A percentile compares a stretch with the other conserved stretches of the same genome.
Conservation (phyloP, 2,329 filamentous ascomycete genomes). For the Ceratocystis harringtonii region DNA sequence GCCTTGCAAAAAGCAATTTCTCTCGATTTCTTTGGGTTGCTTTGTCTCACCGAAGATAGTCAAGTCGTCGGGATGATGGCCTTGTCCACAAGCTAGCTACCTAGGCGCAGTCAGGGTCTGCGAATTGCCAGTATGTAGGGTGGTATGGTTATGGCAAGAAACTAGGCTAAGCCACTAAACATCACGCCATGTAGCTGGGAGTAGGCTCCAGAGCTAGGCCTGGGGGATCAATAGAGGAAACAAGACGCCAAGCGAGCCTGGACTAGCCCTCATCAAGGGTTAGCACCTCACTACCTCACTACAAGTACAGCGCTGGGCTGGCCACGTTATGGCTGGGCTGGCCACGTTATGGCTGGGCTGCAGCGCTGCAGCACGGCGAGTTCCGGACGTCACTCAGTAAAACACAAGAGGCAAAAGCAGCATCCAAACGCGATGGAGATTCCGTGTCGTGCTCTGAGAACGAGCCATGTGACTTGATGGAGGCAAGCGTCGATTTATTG, state of each 20-base stretch:
- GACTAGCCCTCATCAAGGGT: background rate
- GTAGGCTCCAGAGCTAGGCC: background rate
- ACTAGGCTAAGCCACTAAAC: background rate
- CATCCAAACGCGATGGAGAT: too few species aligned
- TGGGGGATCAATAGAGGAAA: slow-evolving; percentile 3
- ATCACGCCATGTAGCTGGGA: slow-evolving; percentile 1
- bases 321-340: background rate
- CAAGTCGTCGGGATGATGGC: background rate
- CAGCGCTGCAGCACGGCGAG: background rate
- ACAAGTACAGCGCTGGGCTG: background rate
- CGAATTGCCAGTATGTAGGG: background rate
- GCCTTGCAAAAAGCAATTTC: background rate
- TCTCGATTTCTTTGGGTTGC: background rate
- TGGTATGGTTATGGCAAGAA: background rate
- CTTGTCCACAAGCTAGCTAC: too few species aligned
- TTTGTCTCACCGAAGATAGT: background rate
- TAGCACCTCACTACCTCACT: background rate
- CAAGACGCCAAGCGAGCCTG: background rate
- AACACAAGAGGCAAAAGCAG: background rate
- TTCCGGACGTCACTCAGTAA: background rate
- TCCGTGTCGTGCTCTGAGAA: too few species aligned
- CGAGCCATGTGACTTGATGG: too few species aligned
- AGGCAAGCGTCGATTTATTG: too few species aligned
- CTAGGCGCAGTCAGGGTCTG: too few species aligned
- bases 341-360: background rate